Evolutionary conservation across 2,329 filamentous ascomycete genomes (phyloP), one percentile per base, ranked within the genome.

Genomic region (Berkeleyomyces basicola): DNA sequence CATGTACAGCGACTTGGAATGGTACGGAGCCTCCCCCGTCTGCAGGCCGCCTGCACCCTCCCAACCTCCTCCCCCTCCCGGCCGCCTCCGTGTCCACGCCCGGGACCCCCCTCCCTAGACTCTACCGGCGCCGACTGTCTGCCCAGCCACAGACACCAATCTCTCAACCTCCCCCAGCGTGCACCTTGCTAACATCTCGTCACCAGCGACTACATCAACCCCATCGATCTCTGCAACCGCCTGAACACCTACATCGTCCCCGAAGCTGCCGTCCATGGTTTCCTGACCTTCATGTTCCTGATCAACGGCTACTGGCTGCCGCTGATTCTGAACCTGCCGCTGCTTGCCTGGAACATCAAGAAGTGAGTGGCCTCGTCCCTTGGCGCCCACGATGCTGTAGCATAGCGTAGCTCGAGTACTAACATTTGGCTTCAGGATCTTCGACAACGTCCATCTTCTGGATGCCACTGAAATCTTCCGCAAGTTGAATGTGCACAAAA

Each of bases 1-100:
- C 73, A 99, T 99, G 95, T 99, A 97, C 79, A 96, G 90, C 76
- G 93, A 99, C 82, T 78, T 99, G 71, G 93, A 99, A 87, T 99
- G 93, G 91, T 95, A 79, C 72, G 88, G 80, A 43, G n/a, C 23
- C 9, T 55, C 60, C 9, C 9, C 9, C 23, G 23, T 23, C 2
- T 23, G 23, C 23, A 2, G 23, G 23, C 23, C 23, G 23, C 23
- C 23, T 23, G 2, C 23, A 23, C 23, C 23, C 23, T 11, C 37
- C 49, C 49, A 33, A 53, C 23, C 23, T 23, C 10, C 3, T 23
- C 11, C 33, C 46, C 33, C 2, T 16, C 16, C 7, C 33, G 46
- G 46, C 46, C 46, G 33, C 46, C 33, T 51, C 23, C 23, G 23
- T 2, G 23, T 23, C 23, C 23, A 23, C 23, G 23, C 23, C 23